These are phyloP conservation scores for Cryptosporidium ryanae DNA, from an alignment of 169 alveolate species.

Conservation along the genomic window DNA sequence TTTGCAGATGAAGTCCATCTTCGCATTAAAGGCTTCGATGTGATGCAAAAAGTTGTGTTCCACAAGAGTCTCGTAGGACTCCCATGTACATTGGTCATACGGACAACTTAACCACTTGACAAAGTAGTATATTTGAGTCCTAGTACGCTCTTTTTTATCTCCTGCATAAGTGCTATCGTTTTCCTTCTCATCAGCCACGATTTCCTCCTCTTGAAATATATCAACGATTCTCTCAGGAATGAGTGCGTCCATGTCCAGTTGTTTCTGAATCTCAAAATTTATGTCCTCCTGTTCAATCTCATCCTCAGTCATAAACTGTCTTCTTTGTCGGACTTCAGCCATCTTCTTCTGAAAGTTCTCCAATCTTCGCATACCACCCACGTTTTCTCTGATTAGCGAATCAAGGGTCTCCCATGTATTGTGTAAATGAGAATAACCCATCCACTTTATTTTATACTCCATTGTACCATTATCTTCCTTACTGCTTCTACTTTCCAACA, in stretches of 20 bases:
- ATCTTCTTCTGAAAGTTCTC: conserved; percentile 87
- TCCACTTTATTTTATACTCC: conserved; percentile 89
- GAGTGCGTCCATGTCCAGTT: conserved; percentile 90
- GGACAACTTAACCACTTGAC: conserved; percentile 91
- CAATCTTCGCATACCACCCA: conserved; percentile 85
- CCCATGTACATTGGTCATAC: conserved; percentile 92
- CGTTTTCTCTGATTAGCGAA: conserved; percentile 77
- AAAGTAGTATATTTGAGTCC: conserved; percentile 77
- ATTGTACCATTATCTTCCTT: conserved; percentile 77
- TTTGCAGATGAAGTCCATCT: conserved; percentile 80
- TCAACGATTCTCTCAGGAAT: conserved; percentile 88
- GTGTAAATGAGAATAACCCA: conserved; percentile 89
- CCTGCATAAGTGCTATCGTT: conserved; percentile 41
- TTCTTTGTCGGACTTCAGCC: conserved; percentile 81
- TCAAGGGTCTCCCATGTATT: conserved; percentile 90
- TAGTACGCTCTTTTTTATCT: conserved; percentile 30
- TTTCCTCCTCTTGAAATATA: not conserved
- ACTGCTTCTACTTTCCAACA: conserved; percentile 15
- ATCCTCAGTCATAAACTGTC: conserved; percentile 87
- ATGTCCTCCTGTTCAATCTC: conserved; percentile 91
- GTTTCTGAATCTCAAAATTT: conserved; percentile 86
- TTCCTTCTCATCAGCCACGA: conserved; percentile 23
- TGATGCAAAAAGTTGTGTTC: conserved; percentile 85
- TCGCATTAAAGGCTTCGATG: conserved; percentile 82
- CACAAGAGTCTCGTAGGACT: conserved; percentile 84